These are phyloP conservation scores for Harringtonia lauricola DNA, from an alignment of 2,329 filamentous ascomycete genomes.

Conservation along the genomic window DNA sequence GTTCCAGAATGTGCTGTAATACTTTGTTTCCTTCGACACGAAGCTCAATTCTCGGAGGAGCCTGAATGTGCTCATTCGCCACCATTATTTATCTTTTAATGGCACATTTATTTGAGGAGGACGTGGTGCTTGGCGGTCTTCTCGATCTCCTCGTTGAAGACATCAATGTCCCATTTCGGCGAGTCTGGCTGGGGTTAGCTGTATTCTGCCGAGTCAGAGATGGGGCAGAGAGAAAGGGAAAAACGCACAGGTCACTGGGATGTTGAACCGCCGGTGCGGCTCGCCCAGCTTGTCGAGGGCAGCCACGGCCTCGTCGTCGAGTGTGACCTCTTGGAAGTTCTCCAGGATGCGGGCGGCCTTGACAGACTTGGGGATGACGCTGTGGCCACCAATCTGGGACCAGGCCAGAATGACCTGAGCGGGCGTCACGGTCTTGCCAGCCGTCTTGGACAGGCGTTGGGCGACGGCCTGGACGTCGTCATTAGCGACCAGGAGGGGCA, in stretches of 20 bases:
- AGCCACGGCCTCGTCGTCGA: conserved; percentile 45
- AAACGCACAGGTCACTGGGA: conserved; percentile 1
- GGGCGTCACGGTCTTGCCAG: conserved; percentile 11
- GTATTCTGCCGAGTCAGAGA: not conserved
- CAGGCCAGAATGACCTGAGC: conserved; percentile 8
- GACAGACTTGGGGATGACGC: conserved; percentile 67
- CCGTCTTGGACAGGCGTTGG: conserved; percentile 17
- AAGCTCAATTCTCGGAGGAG: no score
- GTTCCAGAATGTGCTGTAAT: no score
- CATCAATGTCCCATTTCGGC: conserved; percentile 41
- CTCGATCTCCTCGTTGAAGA: conserved; percentile 35
- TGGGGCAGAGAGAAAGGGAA: conserved; percentile 28
- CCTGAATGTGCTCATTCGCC: no score
- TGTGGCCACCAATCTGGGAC: conserved; percentile 43
- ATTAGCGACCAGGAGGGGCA: conserved; percentile 46
- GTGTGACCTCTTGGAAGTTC: conserved; percentile 59
- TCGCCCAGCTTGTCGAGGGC: conserved; percentile 52
- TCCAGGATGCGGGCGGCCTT: conserved; percentile 54
- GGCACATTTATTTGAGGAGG: no score
- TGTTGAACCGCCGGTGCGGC: conserved; percentile 31
- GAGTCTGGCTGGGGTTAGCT: not conserved
- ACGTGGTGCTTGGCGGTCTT: conserved; percentile 2
- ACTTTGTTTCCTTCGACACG: no score
- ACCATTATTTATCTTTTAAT: not conserved
- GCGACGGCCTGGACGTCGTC: conserved; percentile 45